Base-by-base conservation (phyloP, 116 monocot genomes). In the Iris pallida region DNA sequence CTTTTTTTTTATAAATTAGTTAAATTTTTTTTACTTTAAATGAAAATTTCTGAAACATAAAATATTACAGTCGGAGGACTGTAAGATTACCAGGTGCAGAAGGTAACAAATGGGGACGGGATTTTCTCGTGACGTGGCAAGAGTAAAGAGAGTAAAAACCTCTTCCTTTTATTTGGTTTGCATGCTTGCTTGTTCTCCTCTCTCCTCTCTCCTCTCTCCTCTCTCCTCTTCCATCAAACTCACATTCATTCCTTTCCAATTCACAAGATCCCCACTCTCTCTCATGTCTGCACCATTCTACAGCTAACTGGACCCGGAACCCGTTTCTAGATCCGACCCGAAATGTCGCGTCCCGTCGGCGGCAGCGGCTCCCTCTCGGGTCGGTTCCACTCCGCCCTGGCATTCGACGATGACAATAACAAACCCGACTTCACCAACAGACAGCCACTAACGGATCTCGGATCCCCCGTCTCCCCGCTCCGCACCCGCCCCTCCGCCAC, bases 401-500 rank as follows among this genome's bases (percentile, higher is more conserved):
- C 53, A 66, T 45, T 69, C 57, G 81, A 68, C 6, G 43, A 17
- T 9, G 30, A 30, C 30, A 30, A 30, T 30, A 57, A 86, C 77
- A 90, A 90, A 78, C 83, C 81, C 15, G 89, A 89, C 60, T 53
- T 78, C 65, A 75, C 76, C 60, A 76, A 71, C 18, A 30, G 30
- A 30, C 30, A 30, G 2, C 30, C 0, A 3, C 64, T 84, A 67
- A 51, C 60, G 8, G 84, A 75, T 64, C 56, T 80, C 15, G 80
- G 77, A 44, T 91, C 91, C 15, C 87, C 91, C 16, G 75, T 87
- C 11, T 87, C 91, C 1, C 81, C 91, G 0, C 84, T 91, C 14
- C 66, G 78, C 3, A 47, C 52, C 4, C 63, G 11, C 41, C 54
- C 16, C 46, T 55, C 78, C 16, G 67, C 70, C 42, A 20, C 80